Base-by-base conservation (phyloP, 345 rosid species). In the Sonneratia alba region DNA sequence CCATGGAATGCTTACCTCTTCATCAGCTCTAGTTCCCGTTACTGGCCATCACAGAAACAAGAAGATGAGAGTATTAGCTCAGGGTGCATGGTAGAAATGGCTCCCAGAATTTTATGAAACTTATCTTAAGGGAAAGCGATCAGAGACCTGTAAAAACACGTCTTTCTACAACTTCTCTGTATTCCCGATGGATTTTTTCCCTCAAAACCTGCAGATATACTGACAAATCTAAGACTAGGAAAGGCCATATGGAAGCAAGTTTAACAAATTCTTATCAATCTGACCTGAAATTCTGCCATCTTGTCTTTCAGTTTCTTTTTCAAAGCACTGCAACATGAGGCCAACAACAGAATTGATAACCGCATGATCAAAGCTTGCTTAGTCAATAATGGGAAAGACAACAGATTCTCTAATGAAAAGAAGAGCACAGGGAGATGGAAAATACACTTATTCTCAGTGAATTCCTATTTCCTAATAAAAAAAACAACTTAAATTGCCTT, bases 81-180 rank as follows among this genome's bases (percentile, higher is more conserved):
- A 65, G 71, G 24, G 65, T 62, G 24, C 68, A 36, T 12, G 32
- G 10, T 2, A 36, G 22, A 65, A 65, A 34, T 14, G n/a, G 43
- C 32, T 32, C 11, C 42, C 21, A n/a, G 45, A 21, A 66, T 5
- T 27, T 66, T 37, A 37, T 15, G 47, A 36, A 38, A 36, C 32
- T 57, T 61, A 55, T 66, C 68, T 68, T 40, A 73, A 67, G 27
- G 27, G 12, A 27, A 76, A 36, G 51, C 53, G 45, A 7, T 72
- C 64, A 38, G 32, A 16, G 1, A 95, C 99, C 99, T 85, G 99
- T 90, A 80, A 82, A 95, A 78, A 91, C 96, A 77, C 97, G 93
- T 75, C 98, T 84, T 82, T 91, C 98, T 43, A 94, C 92, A 78
- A 94, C 92, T 59, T 91, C 97, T 66, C 99, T 89, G 74, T 95